Base-by-base conservation (phyloP, 768 basidiomycete species). In the Tulasnella sp. region DNA sequence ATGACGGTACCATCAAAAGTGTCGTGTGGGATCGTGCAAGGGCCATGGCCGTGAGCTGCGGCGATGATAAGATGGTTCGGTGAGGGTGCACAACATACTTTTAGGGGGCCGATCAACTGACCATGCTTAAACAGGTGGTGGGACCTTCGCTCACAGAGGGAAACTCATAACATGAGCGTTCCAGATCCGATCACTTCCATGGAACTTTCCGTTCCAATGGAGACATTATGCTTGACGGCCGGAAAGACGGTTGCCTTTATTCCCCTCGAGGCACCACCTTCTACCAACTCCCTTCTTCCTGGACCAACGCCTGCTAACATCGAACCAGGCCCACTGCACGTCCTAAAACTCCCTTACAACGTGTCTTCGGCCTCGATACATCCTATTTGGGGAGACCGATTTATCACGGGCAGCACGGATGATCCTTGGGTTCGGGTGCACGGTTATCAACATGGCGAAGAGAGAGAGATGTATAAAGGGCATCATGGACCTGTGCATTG, bases 341-440 rank as follows among this genome's bases (percentile, higher is more conserved):
- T 88, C 74, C 85, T 96, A 77, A 90, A 87, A 45, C 88, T 99
- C 39, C 86, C 90, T 6, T 97, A 98, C 82, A 87, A 91, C 31
- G 94, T 94, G 3, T 97, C 97, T 3, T 97, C 94, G 1, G 96
- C 95, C 45, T 97, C 97, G 1, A 90, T 99, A 69, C 97, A 99
- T 81, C 97, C 97, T 2, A 88, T 91, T 78, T 84, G 88, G 67
- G 90, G 93, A 81, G 93, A 97, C 81, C 89, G 94, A 71, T 99
- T 98, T 83, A 92, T 99, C 76, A 95, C 94, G 0, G 97, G 97
- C 52, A 93, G 90, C 79, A 86, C 88, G 71, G 88, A 87, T 17
- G 97, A 99, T 82, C 96, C 98, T 80, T 99, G 97, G 97, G 96
- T 99, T 67, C 88, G 97, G 42, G 89, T 98, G 38, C 95, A 99